A percentile compares a stretch with the other conserved stretches of the same genome.
Evolutionary conservation across 2,329 filamentous ascomycete genomes (phyloP).

Genomic region (Bipolaris zeicola): DNA sequence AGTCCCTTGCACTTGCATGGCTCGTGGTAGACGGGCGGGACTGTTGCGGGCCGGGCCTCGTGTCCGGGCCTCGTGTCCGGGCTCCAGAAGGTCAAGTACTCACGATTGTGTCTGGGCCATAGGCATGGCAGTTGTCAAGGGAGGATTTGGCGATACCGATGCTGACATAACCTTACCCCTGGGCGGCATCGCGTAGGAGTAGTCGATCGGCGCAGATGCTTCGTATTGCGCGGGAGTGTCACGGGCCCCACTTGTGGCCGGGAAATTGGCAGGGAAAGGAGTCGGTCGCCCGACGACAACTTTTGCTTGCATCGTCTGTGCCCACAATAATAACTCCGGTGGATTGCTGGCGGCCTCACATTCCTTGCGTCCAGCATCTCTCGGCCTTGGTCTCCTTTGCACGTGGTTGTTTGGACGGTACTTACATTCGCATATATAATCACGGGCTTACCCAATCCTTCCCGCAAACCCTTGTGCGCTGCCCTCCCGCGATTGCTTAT

Average conservation of each 20-base stretch:
- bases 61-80: not conserved
- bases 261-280: constrained; percentile 14
- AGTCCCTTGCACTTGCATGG: not conserved
- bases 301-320: not conserved
- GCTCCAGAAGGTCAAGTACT: too few relatives aligned
- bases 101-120: too few relatives aligned
- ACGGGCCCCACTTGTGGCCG: constrained; percentile 3
- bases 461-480: not conserved
- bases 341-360: not conserved
- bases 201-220: constrained; percentile 5
- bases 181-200: not conserved
- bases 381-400: not conserved
- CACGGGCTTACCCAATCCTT: not conserved
- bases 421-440: not conserved
- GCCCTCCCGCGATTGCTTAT: not conserved
- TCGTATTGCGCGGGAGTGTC: not conserved
- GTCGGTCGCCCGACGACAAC: constrained; percentile 1
- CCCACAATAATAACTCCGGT: not conserved
- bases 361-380: not conserved
- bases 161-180: constrained; percentile 10
- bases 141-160: not conserved
- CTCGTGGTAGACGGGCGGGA: not conserved
- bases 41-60: not conserved
- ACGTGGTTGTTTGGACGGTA: not conserved
- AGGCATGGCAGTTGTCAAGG: not conserved